Conservation (phyloP, 2,329 filamentous ascomycete species). For the Exophiala spinifera region DNA sequence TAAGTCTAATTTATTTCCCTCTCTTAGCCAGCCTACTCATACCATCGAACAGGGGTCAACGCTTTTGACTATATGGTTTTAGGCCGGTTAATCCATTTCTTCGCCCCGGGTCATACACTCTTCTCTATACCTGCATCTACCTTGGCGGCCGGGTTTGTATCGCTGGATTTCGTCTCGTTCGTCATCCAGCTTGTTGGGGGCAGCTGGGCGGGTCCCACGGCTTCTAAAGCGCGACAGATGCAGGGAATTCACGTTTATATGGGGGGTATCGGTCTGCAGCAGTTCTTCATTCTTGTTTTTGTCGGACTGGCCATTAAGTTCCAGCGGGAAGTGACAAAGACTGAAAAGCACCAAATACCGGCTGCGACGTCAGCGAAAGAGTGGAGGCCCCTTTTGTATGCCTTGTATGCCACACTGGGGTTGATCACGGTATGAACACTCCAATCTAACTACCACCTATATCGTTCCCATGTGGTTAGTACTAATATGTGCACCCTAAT, state of each 20-base stretch:
- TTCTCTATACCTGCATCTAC: conserved; percentile 37
- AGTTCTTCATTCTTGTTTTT: conserved; percentile 52
- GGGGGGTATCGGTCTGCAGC: conserved; percentile 53
- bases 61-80: conserved; percentile 44
- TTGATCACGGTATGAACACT: conserved; percentile 43
- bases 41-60: conserved; percentile 38
- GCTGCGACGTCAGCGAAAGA: conserved; percentile 11
- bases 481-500: not conserved
- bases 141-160: conserved; percentile 44
- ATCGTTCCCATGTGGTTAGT: not conserved
- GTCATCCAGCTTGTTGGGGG: conserved; percentile 42
- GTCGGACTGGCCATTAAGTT: conserved; percentile 41
- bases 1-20: conserved; percentile 20
- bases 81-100: conserved; percentile 42
- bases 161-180: conserved; percentile 45
- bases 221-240: conserved; percentile 28
- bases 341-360: conserved; percentile 31
- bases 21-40: conserved; percentile 4
- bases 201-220: conserved; percentile 33
- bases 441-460: not conserved
- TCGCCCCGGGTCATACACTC: conserved; percentile 36
- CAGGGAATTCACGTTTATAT: conserved; percentile 51
- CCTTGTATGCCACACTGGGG: conserved; percentile 50
- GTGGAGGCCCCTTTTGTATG: conserved; percentile 39
- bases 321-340: conserved; percentile 32